Conservation (phyloP, 345 rosid species). For the Bretschneidera sinensis region DNA sequence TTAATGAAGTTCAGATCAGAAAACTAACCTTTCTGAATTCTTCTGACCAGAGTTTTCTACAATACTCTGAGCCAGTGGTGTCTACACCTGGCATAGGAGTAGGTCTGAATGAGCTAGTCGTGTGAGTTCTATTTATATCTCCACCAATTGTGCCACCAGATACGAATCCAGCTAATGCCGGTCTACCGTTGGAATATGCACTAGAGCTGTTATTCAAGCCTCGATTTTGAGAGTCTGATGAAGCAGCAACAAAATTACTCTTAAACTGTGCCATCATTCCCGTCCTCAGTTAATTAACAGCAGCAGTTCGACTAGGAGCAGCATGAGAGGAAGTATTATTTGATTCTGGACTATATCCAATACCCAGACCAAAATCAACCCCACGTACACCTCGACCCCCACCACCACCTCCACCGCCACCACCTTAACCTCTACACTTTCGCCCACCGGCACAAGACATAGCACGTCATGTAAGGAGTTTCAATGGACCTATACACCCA, state of each 20-base stretch:
- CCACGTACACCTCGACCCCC: constrained; percentile 91
- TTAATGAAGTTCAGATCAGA: constrained; percentile 3
- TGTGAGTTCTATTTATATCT: constrained; percentile 44
- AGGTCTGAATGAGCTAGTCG: constrained; percentile 26
- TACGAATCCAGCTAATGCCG: constrained; percentile 75
- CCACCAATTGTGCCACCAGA: constrained; percentile 92
- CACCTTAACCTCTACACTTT: constrained; percentile 58
- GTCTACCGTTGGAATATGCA: constrained; percentile 51
- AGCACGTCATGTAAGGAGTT: constrained; percentile 19
- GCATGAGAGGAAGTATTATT: constrained; percentile 33
- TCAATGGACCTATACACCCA: not conserved
- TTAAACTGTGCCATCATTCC: constrained; percentile 86
- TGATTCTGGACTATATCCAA: constrained; percentile 75
- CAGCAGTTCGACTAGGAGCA: constrained; percentile 47
- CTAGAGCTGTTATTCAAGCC: too few relatives aligned
- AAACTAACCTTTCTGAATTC: constrained; percentile 51
- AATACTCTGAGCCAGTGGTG: constrained; percentile 26
- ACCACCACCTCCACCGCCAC: constrained; percentile 47
- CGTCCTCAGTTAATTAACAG: constrained; percentile 57
- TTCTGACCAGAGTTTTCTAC: constrained; percentile 37
- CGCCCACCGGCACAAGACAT: constrained; percentile 59
- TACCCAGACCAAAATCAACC: constrained; percentile 95
- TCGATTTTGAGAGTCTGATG: constrained; percentile 53
- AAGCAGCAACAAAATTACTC: constrained; percentile 86
- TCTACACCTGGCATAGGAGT: constrained; percentile 31